Evolutionary conservation across 345 rosid genomes (phyloP).

Genomic region (Bruguiera parviflora): DNA sequence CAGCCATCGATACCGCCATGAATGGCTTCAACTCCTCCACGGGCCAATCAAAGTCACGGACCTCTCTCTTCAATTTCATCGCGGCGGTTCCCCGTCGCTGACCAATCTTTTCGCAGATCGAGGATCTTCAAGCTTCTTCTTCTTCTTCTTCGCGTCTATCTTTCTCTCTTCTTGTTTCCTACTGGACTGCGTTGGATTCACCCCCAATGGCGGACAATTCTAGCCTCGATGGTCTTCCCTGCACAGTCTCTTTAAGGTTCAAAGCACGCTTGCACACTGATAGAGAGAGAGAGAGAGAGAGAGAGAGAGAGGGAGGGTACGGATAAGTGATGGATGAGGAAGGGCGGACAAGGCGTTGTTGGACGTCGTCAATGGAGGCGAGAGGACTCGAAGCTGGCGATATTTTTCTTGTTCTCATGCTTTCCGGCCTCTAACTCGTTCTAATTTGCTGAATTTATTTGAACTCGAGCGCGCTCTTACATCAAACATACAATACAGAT

Average conservation of each 20-base stretch:
- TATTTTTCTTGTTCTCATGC: constrained; percentile 1
- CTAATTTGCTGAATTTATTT: no score
- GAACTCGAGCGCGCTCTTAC: no score
- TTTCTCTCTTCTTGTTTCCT: not conserved
- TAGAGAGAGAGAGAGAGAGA: not conserved
- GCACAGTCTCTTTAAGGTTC: not conserved
- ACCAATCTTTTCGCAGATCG: constrained; percentile 9
- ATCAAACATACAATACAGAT: no score
- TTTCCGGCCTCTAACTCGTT: constrained; percentile 6
- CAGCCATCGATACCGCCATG: not conserved
- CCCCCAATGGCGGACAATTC: not conserved
- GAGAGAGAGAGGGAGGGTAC: not conserved
- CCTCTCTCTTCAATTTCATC: constrained; percentile 17
- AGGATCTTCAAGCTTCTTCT: constrained; percentile 29
- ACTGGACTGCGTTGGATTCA: not conserved
- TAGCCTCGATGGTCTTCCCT: not conserved
- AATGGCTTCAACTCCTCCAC: constrained; percentile 24
- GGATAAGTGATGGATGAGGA: constrained; percentile 13
- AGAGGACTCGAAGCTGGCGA: constrained; percentile 22
- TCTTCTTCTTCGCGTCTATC: constrained; percentile 15
- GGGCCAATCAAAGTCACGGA: constrained; percentile 24
- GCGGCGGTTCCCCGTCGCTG: no score
- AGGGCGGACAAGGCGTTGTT: constrained; percentile 23
- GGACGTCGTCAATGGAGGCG: constrained; percentile 28
- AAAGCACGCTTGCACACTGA: not conserved